Conservation (phyloP, 2,329 filamentous ascomycete species). For the Botryotinia convoluta region DNA sequence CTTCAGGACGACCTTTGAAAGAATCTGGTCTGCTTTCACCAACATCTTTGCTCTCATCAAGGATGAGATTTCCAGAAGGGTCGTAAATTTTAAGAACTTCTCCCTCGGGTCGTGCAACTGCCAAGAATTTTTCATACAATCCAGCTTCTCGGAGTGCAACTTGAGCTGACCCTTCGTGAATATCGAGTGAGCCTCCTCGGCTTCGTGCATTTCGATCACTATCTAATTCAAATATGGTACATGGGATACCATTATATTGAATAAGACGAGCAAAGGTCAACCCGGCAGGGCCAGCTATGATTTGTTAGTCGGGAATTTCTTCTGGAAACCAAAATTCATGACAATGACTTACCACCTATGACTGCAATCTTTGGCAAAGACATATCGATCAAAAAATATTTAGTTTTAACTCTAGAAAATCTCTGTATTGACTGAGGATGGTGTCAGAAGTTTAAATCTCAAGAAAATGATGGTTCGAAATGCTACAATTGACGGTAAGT, state of each 20-base stretch:
- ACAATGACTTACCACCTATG: slow-evolving; percentile 4
- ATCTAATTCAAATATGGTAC: slow-evolving; percentile 38
- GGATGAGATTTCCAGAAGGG: slow-evolving; percentile 33
- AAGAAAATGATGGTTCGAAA: slow-evolving; percentile 2
- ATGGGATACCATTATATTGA: slow-evolving; percentile 31
- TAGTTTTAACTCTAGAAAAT: background rate
- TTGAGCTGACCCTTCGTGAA: slow-evolving; percentile 39
- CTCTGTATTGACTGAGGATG: background rate
- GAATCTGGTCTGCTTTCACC: slow-evolving; percentile 18
- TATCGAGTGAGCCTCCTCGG: slow-evolving; percentile 47
- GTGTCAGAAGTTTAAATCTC: background rate
- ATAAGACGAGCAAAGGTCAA: slow-evolving; percentile 38
- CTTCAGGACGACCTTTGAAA: slow-evolving; percentile 28
- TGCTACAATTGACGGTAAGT: background rate
- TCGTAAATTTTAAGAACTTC: slow-evolving; percentile 29
- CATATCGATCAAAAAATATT: background rate
- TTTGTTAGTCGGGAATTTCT: background rate
- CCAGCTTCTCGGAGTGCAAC: slow-evolving; percentile 35
- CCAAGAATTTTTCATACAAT: slow-evolving; percentile 31
- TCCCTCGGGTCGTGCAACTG: slow-evolving; percentile 29
- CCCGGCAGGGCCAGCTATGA: slow-evolving; percentile 38
- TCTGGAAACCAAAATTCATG: slow-evolving; percentile 41
- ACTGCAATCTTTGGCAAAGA: slow-evolving; percentile 12
- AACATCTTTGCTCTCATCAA: slow-evolving; percentile 27
- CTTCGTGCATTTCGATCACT: slow-evolving; percentile 16